These are phyloP conservation scores for Pseudozyma flocculosa DNA, from an alignment of 1,284 basidiomycete genomes.

Conservation along the genomic window DNA sequence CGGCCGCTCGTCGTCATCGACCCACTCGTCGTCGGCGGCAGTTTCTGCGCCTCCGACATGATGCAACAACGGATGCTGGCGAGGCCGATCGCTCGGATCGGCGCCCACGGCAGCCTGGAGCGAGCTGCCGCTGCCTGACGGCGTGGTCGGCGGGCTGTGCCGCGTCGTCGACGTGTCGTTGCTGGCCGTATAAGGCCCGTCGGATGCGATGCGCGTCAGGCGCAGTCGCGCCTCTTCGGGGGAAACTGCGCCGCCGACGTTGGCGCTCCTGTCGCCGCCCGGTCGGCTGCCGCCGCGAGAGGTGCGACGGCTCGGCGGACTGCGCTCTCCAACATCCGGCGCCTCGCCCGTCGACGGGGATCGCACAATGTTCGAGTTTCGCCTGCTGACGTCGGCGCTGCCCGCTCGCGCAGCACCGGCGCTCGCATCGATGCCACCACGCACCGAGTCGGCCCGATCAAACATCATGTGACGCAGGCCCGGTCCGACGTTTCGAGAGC, in stretches of 20 bases:
- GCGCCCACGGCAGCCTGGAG: neutral
- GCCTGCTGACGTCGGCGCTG: neutral
- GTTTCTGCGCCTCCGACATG: neutral
- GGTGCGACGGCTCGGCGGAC: too few species aligned
- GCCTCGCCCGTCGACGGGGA: neutral
- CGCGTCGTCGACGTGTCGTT: neutral
- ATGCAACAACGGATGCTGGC: neutral
- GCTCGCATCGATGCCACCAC: conserved; percentile 13
- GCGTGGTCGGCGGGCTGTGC: neutral
- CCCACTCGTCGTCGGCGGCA: conserved; percentile 8
- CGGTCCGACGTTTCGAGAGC: conserved; percentile 23
- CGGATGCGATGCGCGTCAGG: neutral
- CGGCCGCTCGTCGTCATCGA: conserved; percentile 7
- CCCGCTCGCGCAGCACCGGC: neutral
- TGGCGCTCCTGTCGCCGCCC: neutral
- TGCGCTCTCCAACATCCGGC: neutral
- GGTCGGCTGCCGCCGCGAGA: neutral
- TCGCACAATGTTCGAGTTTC: neutral
- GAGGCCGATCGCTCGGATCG: neutral
- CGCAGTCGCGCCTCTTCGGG: neutral
- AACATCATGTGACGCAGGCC: conserved; percentile 49
- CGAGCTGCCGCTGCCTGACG: neutral
- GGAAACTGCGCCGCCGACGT: neutral
- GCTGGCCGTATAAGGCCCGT: neutral
- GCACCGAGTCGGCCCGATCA: conserved; percentile 21